Base-by-base conservation (phyloP, 2,329 filamentous ascomycete genomes). In the Exophiala aquamarina region DNA sequence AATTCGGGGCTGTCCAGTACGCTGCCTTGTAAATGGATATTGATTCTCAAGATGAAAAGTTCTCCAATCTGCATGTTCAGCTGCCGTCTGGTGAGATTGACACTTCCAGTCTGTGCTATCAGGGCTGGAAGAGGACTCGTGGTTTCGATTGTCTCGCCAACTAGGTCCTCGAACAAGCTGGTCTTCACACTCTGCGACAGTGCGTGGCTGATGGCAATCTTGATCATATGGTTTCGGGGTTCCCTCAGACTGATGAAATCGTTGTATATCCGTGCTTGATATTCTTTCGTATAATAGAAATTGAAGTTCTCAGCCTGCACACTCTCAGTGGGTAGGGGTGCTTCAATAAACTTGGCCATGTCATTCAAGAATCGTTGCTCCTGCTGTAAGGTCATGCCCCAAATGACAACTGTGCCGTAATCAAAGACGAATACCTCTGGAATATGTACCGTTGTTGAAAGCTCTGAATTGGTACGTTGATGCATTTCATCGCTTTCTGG, bases 31-130 rank as follows among this genome's bases (percentile, higher is more conserved):
- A 98, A 79, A 70, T 98, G 94, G 63, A 98, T 97, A 67, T 93
- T 96, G 72, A 98, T 97, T 50, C 93, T 83, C 23, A 98, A 75
- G 63, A 98, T 97, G 69, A 98, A 98, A 44, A 98, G 81, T 72
- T 98, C 91, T 66, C 93, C 93, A 52, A 98, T 96, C 70, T 97
- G 91, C 91, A 97, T 97, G 75, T 97, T 97, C 75, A 98, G 96
- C 66, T 97, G 84, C 49, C 83, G 83, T 34, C 92, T 83, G 49
- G 84, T 89, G 49, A 98, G 81, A 45, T 88, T 85, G 63, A 98
- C 93, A 63, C 91, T 93, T 55, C 93, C 93, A 0, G 92, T 96
- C 56, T 87, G 74, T 2, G 93, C 92, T 59, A 98, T 95, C 67
- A 95, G 88, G 7, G 88, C 85, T 0, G 93, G 93, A 3, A 98